Percentiles rank a stretch among this genome's conserved stretches.
These are phyloP conservation scores for Crucihimalaya himalaica DNA, from an alignment of 345 rosid species.

Conservation along the genomic window DNA sequence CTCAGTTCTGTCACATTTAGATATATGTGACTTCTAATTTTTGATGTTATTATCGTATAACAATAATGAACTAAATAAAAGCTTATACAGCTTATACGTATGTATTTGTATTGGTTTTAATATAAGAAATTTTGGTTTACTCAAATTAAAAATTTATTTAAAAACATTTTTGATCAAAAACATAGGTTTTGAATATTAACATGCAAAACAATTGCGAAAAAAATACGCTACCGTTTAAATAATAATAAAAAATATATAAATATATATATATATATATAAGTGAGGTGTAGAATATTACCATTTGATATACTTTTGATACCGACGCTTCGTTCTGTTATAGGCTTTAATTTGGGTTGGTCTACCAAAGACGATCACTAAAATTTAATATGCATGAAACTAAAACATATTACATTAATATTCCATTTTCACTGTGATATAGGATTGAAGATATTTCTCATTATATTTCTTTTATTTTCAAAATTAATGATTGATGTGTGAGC, in stretches of 20 bases:
- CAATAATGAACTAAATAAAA: background rate
- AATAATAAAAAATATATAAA: no score
- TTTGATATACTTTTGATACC: background rate
- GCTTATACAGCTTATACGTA: background rate
- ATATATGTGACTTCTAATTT: background rate
- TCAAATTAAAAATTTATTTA: background rate
- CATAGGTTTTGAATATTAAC: no score
- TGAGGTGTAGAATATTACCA: no score
- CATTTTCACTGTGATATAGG: background rate
- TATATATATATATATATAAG: no score
- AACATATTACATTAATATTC: background rate
- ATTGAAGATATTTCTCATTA: background rate
- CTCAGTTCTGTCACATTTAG: background rate
- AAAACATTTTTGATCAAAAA: background rate
- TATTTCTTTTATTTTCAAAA: background rate
- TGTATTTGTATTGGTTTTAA: background rate
- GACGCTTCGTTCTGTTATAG: background rate
- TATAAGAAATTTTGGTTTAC: background rate
- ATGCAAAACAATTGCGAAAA: no score
- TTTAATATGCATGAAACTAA: background rate
- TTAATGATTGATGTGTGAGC: slow-evolving; percentile 11
- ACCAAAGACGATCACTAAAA: background rate
- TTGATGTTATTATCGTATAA: background rate
- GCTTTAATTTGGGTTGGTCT: background rate
- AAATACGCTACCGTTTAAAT: no score